These are phyloP conservation scores for Avena insularis DNA, from an alignment of 176 grass and related monocot genomes.

Conservation along the genomic window DNA sequence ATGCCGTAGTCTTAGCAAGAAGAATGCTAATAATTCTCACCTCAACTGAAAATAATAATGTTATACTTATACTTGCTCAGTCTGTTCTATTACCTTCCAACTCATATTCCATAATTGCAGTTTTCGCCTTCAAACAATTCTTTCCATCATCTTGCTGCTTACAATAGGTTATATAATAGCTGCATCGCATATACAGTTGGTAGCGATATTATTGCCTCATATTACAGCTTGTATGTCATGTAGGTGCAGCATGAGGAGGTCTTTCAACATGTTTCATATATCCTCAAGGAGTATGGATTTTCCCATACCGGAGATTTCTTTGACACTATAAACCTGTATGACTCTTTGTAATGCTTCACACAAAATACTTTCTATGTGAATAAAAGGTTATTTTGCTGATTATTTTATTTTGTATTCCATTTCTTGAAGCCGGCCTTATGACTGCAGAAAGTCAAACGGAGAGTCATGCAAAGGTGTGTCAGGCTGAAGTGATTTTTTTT, in stretches of 20 bases:
- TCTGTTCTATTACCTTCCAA: background rate
- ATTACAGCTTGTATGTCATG: constrained; percentile 1
- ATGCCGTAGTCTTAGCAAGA: too few species aligned
- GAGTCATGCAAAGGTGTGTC: background rate
- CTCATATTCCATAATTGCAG: constrained; percentile 7
- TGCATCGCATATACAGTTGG: background rate
- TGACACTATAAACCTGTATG: background rate
- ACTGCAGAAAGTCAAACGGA: background rate
- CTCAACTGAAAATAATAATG: too few species aligned
- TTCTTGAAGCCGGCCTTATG: constrained; percentile 8
- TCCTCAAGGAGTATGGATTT: constrained; percentile 34
- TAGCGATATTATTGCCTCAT: constrained; percentile 1
- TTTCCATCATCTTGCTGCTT: constrained; percentile 6
- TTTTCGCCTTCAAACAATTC: constrained; percentile 4
- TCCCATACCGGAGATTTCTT: background rate
- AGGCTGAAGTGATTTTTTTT: background rate
- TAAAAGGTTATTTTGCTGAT: background rate
- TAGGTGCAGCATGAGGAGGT: background rate
- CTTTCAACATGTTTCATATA: constrained; percentile 8
- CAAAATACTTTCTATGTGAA: background rate
- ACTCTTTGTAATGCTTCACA: background rate
- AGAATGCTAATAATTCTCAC: too few species aligned
- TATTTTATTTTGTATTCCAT: background rate
- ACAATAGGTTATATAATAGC: background rate
- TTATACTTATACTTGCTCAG: background rate